These are phyloP conservation scores for Fusarium nematophilum DNA, from an alignment of 2,329 filamentous ascomycete genomes.

Conservation along the genomic window DNA sequence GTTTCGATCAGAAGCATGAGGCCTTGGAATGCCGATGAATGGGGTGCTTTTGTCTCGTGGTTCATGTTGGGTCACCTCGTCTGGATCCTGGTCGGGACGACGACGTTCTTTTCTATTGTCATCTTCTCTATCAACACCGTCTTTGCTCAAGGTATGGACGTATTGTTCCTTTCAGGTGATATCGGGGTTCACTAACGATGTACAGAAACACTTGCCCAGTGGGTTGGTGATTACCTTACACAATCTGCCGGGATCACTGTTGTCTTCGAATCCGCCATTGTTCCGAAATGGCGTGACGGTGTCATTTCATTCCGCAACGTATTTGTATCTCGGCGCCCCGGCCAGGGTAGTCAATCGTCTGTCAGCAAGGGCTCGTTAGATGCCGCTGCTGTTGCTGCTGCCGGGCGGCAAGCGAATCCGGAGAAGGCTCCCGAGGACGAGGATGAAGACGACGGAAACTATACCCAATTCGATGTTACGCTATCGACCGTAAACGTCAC, in stretches of 20 bases:
- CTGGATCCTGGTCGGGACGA: conserved; percentile 97
- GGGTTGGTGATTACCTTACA: conserved; percentile 95
- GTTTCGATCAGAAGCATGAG: conserved; percentile 92
- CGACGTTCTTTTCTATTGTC: conserved; percentile 92
- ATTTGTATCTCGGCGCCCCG: conserved; percentile 91
- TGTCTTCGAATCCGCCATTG: conserved; percentile 97
- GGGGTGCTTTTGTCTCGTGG: conserved; percentile 94
- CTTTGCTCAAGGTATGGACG: conserved; percentile 82
- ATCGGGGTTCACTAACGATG: background rate
- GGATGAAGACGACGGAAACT: conserved; percentile 94
- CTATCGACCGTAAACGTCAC: conserved; percentile 97
- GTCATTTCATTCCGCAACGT: conserved; percentile 98
- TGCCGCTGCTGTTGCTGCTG: conserved; percentile 86
- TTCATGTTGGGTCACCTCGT: conserved; percentile 92
- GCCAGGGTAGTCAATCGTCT: conserved; percentile 76
- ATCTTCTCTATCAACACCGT: conserved; percentile 96
- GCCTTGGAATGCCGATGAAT: conserved; percentile 96
- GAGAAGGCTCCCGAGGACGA: conserved; percentile 50
- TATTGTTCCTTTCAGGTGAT: background rate
- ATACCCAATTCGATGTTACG: conserved; percentile 96
- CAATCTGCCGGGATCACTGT: conserved; percentile 93
- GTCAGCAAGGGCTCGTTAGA: conserved; percentile 94
- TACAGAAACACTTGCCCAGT: conserved; percentile 87
- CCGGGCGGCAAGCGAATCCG: conserved; percentile 66
- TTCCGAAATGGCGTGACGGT: conserved; percentile 93